phyloP scores from a whole-genome alignment of 305 asterid genomes.

The Fraxinus greggii region DNA sequence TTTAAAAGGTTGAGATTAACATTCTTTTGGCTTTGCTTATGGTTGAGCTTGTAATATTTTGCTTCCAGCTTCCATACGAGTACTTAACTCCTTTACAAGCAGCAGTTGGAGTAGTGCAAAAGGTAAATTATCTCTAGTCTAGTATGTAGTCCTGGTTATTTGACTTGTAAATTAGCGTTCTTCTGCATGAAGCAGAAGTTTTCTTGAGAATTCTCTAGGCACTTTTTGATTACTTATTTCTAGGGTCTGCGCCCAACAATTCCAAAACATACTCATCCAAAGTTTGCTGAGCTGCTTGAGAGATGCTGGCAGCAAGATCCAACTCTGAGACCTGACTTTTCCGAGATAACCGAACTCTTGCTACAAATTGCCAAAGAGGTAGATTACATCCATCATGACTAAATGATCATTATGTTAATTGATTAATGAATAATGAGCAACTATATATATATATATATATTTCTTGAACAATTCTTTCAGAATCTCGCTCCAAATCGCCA shows the following conservation, averaged over 20 bases:
- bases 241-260: conserved; percentile 89
- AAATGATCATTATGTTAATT: not conserved
- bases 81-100: conserved; percentile 90
- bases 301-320: conserved; percentile 96
- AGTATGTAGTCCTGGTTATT: conserved; percentile 12
- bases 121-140: conserved; percentile 46
- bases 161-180: not conserved
- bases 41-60: conserved; percentile 9
- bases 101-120: conserved; percentile 94
- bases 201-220: not conserved
- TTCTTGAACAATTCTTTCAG: not conserved
- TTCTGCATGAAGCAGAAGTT: not conserved
- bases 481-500: not conserved
- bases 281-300: conserved; percentile 78
- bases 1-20: conserved; percentile 4
- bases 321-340: conserved; percentile 71
- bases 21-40: not conserved
- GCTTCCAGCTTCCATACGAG: conserved; percentile 76
- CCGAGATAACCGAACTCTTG: conserved; percentile 63
- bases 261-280: conserved; percentile 71
- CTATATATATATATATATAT: not conserved
- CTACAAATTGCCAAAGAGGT: conserved; percentile 75
- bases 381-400: conserved; percentile 8
- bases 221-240: not conserved
- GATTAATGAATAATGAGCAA: not conserved